Percentiles rank a stretch among this genome's conserved stretches.
Conservation (phyloP, 441 rosid species). For the Erysimum pusillum region DNA sequence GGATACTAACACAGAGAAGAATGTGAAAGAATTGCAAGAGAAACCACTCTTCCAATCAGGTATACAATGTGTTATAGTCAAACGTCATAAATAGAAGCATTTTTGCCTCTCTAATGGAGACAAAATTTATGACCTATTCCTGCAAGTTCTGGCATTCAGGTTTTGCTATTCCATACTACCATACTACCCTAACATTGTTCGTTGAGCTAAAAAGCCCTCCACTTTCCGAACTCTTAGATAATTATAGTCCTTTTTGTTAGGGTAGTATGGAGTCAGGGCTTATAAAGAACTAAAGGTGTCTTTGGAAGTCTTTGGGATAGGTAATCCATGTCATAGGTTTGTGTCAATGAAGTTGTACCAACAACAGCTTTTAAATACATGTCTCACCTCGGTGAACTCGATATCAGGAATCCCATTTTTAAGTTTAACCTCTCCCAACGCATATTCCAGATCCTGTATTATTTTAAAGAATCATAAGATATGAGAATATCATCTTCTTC, state of each 20-base stretch:
- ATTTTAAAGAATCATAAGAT: slow-evolving; percentile 41
- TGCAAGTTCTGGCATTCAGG: slow-evolving; percentile 8
- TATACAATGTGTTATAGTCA: neutral
- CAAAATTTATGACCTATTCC: neutral
- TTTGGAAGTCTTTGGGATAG: slow-evolving; percentile 9
- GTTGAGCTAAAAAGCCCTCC: slow-evolving; percentile 13
- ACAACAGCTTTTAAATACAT: slow-evolving; percentile 18
- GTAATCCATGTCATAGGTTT: neutral
- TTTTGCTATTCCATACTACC: slow-evolving; percentile 3
- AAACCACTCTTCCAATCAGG: slow-evolving; percentile 8
- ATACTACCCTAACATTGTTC: neutral
- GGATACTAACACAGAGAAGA: slow-evolving; percentile 23
- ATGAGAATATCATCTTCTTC: slow-evolving; percentile 36
- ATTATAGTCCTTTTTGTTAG: neutral
- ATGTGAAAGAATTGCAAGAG: slow-evolving; percentile 4
- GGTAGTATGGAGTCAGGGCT: neutral
- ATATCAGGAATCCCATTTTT: slow-evolving; percentile 91
- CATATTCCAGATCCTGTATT: slow-evolving; percentile 86
- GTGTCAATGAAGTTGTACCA: slow-evolving; percentile 27
- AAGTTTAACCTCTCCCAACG: slow-evolving; percentile 85
- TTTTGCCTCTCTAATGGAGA: neutral
- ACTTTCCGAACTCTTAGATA: neutral
- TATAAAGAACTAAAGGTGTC: slow-evolving; percentile 8
- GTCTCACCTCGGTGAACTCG: slow-evolving; percentile 92
- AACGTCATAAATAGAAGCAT: neutral